Base-by-base conservation (phyloP, 768 basidiomycete species). In the Pholiota conissans region DNA sequence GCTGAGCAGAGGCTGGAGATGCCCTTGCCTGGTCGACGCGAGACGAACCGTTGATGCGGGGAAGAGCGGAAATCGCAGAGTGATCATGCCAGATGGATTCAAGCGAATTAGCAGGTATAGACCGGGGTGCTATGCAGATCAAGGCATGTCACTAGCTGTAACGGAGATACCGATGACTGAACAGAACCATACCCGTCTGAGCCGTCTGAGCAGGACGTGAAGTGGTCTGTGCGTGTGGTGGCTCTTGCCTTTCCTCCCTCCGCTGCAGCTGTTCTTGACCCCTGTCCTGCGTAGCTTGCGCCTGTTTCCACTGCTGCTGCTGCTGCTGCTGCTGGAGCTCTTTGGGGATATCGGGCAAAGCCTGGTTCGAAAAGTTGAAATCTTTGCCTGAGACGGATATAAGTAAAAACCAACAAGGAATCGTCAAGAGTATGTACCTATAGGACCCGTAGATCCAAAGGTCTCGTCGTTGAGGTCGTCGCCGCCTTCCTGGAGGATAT, bases 391-490 rank as follows among this genome's bases (percentile, higher is more conserved):
- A 51, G 50, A 49, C 52, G 26, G 56, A 61, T 54, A 52, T 40
- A 40, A 39, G 26, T 35, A 20, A 22, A 11, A 20, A 47, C 26
- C 47, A 46, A 49, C 11, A 34, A 48, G 42, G 49, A 49, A 39
- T 26, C 32, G 48, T 29, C 50, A 45, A 48, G 28, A 30, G 20
- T 34, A 47, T 89, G 79, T 69, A 95, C 95, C 93, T 57, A 96
- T 83, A 61, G 68, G 74, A 30, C 80, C 86, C 49, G 76, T 62
- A 37, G 74, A 82, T 28, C 95, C 97, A 75, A 99, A 99, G 2
- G 97, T 99, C 77, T 96, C 94, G 72, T 96, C 93, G 74, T 99
- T 98, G 64, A 95, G 70, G 63, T 95, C 95, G 78, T 98, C 95
- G 56, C 86, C 87, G 39, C 88, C 89, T 73, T 98, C 96, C 64